A percentile compares a stretch with the other conserved stretches of the same genome.
These are phyloP conservation scores for Bullera alba DNA, from an alignment of 768 basidiomycete genomes.

Conservation along the genomic window DNA sequence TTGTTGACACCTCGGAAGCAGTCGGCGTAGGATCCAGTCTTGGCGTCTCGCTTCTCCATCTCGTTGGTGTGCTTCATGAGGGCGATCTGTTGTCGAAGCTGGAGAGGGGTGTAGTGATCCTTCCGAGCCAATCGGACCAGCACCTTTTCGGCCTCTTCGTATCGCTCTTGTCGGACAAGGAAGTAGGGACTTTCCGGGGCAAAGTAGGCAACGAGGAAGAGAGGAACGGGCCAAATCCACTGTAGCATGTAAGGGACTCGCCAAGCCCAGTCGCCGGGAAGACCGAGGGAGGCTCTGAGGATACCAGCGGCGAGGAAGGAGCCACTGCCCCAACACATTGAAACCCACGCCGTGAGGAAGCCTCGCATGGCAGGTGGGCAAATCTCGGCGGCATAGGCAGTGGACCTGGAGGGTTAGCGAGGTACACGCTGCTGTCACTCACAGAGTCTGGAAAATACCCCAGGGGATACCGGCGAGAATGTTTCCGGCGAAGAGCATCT, in stretches of 20 bases:
- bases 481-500: constrained; percentile 12
- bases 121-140: not conserved
- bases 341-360: constrained; percentile 24
- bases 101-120: constrained; percentile 17
- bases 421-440: no score
- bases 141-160: not conserved
- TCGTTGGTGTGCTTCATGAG: not conserved
- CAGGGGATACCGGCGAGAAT: constrained; percentile 42
- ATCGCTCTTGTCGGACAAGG: not conserved
- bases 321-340: constrained; percentile 41
- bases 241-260: constrained; percentile 13
- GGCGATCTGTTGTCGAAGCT: not conserved
- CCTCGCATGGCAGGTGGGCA: constrained; percentile 17
- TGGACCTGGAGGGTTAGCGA: no score
- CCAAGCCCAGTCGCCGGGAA: constrained; percentile 6
- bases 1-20: constrained; percentile 29
- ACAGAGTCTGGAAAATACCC: constrained; percentile 24
- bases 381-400: constrained; percentile 24
- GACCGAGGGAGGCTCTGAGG: constrained; percentile 7
- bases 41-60: constrained; percentile 5
- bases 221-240: constrained; percentile 25
- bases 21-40: constrained; percentile 10
- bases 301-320: constrained; percentile 16
- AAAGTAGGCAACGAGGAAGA: constrained; percentile 21
- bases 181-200: constrained; percentile 18